Evolutionary conservation across 495 filamentous ascomycete species (phyloP).

Genomic region (Antarctomyces pellizariae): DNA sequence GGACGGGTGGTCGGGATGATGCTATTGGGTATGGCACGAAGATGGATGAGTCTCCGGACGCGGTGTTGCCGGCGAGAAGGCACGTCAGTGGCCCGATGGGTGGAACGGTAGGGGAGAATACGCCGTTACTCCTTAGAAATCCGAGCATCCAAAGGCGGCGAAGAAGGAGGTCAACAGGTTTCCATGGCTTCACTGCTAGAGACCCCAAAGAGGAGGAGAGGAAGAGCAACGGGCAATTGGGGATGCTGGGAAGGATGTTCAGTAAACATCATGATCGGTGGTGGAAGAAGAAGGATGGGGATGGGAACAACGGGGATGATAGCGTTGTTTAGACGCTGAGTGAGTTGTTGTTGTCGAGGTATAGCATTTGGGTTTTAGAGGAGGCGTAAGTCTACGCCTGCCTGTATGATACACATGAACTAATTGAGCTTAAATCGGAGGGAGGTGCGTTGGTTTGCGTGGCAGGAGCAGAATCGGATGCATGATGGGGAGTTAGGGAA

Average conservation of each 20-base stretch:
- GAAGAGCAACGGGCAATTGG: slow-evolving; percentile 2
- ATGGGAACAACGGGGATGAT: too few relatives aligned
- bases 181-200: slow-evolving; percentile 26
- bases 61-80: slow-evolving; percentile 1
- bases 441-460: too few relatives aligned
- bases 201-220: slow-evolving; percentile 4
- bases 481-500: too few relatives aligned
- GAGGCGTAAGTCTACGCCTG: too few relatives aligned
- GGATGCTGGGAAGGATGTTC: slow-evolving; percentile 9
- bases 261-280: slow-evolving; percentile 12
- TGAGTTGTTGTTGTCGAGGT: too few relatives aligned
- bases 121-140: slow-evolving; percentile 9
- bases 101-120: slow-evolving; percentile 12
- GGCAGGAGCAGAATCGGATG: too few relatives aligned
- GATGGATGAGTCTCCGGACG: slow-evolving; percentile 8
- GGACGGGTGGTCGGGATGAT: slow-evolving; percentile 44
- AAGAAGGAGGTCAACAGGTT: slow-evolving; percentile 26
- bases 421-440: too few relatives aligned
- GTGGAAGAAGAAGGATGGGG: slow-evolving; percentile 7
- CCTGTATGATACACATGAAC: too few relatives aligned
- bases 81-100: slow-evolving; percentile 4
- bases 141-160: slow-evolving; percentile 5
- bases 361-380: too few relatives aligned
- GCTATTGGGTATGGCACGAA: slow-evolving; percentile 15
- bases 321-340: too few relatives aligned